These are phyloP conservation scores for Pichia sp. DNA, from an alignment of 1,139 yeast species.

Conservation along the genomic window DNA sequence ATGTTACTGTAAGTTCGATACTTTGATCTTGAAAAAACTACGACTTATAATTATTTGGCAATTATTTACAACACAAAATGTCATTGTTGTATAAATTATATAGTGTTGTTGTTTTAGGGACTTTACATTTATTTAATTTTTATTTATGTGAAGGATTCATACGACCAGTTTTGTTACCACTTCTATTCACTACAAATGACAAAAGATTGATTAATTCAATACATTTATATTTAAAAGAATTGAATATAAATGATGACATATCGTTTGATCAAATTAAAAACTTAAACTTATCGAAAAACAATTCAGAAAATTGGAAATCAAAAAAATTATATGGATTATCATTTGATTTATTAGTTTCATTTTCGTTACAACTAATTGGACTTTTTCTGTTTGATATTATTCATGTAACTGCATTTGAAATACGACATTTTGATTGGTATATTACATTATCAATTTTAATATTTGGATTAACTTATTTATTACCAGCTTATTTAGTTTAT, in stretches of 20 bases:
- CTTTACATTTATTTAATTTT: conserved; percentile 3
- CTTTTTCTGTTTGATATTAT: conserved; percentile 27
- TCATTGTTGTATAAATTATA: neutral
- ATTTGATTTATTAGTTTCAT: conserved; percentile 23
- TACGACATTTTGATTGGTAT: conserved; percentile 25
- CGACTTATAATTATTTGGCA: neutral
- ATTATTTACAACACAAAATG: neutral
- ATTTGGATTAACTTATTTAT: conserved; percentile 21
- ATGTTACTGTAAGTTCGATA: too few species aligned
- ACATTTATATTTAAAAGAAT: conserved; percentile 9
- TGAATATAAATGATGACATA: conserved; percentile 11
- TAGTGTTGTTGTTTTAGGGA: conserved; percentile 1
- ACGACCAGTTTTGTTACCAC: conserved; percentile 12
- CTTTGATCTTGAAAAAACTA: too few species aligned
- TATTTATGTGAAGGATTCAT: conserved; percentile 7
- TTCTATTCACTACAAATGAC: conserved; percentile 10
- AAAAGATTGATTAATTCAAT: conserved; percentile 5
- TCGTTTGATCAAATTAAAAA: neutral
- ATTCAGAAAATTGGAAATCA: too few species aligned
- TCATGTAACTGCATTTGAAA: conserved; percentile 16
- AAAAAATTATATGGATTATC: conserved; percentile 2
- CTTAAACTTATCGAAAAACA: neutral
- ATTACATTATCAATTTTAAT: conserved; percentile 21
- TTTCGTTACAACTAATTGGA: conserved; percentile 24
- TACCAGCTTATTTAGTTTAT: conserved; percentile 22